Conservation (phyloP, 176 grass and related monocot species). For the Poa pratensis region DNA sequence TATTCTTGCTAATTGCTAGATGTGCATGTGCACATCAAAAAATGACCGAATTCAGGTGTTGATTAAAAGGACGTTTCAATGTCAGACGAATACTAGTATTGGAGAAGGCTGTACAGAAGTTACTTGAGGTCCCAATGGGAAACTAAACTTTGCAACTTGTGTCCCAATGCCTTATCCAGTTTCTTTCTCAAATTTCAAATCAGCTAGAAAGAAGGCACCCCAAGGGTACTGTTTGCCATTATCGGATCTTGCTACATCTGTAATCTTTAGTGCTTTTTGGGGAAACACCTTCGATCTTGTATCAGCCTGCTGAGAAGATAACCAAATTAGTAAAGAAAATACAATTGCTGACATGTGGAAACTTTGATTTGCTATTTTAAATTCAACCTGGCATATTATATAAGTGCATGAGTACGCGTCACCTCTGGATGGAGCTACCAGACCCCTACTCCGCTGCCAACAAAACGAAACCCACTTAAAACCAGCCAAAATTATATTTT, state of each 20-base stretch:
- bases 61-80: no score
- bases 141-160: no score
- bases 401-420: no score
- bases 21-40: background rate
- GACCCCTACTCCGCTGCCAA: background rate
- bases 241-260: background rate
- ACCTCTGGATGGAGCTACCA: constrained; percentile 78
- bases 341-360: background rate
- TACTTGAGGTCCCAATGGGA: no score
- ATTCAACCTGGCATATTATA: no score
- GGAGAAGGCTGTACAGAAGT: background rate
- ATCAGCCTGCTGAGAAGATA: constrained; percentile 60
- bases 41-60: background rate
- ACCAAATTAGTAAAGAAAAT: background rate
- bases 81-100: background rate
- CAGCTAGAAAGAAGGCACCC: background rate
- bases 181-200: constrained; percentile 11
- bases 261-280: no score
- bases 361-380: no score
- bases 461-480: constrained; percentile 61
- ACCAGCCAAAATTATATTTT: constrained; percentile 38
- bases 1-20: background rate
- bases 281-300: constrained; percentile 77
- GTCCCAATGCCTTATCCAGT: no score
- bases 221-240: background rate